Evolutionary conservation across 306 rosid genomes (phyloP), one percentile per base, ranked within the genome.

Genomic region (Trichosanthes truncata): DNA sequence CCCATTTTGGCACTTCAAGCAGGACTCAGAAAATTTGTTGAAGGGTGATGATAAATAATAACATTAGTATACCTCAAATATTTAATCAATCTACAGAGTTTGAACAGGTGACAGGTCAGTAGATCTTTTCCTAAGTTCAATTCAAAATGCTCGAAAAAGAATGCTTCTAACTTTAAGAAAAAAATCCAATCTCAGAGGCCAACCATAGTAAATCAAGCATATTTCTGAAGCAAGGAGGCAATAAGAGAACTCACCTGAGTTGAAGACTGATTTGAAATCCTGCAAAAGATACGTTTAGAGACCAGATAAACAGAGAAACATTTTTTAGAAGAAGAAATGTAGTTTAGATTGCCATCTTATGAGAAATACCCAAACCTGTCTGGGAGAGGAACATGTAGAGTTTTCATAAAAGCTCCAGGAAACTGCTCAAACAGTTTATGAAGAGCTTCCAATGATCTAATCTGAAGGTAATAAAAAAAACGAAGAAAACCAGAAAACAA

Each of bases 371-470:
- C 46, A 51, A 76, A 91, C 97, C 98, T 91, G 85, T 85, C 87
- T 76, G 84, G 78, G 71, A 84, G 74, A 67, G 87, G 87, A 86
- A 88, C 83, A 74, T 91, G 93, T 83, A 92, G 96, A 72, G 60
- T 89, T 62, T 83, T 11, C 97, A 94, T 81, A 85, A 94, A 94
- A 86, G 97, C 97, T 43, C 88, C 89, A 9, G 98, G 98, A 88
- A 94, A 94, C 83, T 91, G 89, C 90, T 91, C 95, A 84, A 94
- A 94, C 66, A 86, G 91, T 78, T 85, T 90, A 82, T 87, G 97
- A 60, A 94, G 82, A 23, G 97, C 90, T 85, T 92, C 98, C 87
- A 94, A 48, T 78, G 98, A 94, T 83, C 97, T 92, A 83, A 94
- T 94, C 98, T 94, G 93, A 78, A 85, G 77, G 83, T 80, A 38